A percentile compares a stretch with the other conserved stretches of the same genome.
phyloP scores from a whole-genome alignment of 257 asterid species.

The Solanum chmielewskii region DNA sequence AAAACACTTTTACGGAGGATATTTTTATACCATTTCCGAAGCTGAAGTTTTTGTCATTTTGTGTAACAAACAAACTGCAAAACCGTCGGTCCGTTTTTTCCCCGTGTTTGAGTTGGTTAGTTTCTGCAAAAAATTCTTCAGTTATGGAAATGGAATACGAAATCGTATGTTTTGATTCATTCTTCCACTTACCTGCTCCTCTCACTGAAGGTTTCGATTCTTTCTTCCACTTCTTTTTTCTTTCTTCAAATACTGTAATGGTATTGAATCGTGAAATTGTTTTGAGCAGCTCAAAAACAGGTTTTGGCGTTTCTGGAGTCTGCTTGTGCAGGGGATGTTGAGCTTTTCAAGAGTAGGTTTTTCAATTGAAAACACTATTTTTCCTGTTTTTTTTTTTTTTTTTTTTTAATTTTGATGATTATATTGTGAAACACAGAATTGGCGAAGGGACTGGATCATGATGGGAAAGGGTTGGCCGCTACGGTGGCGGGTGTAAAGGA shows the following conservation, averaged over 20 bases:
- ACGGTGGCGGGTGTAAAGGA: slow-evolving; percentile 68
- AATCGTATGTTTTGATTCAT: neutral
- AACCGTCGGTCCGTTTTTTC: neutral
- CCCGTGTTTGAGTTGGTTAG: neutral
- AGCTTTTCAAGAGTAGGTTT: slow-evolving; percentile 53
- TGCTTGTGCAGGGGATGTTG: slow-evolving; percentile 55
- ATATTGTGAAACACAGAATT: slow-evolving; percentile 25
- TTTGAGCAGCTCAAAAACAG: slow-evolving; percentile 49
- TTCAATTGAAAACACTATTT: neutral
- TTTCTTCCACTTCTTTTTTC: neutral
- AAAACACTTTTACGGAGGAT: no score
- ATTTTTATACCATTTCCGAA: no score
- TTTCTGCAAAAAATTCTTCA: neutral
- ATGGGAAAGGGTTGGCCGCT: slow-evolving; percentile 62
- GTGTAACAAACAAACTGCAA: neutral
- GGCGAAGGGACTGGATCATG: slow-evolving; percentile 60
- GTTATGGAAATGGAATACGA: slow-evolving; percentile 19
- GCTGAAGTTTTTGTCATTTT: neutral
- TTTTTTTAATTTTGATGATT: neutral
- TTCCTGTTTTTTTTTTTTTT: neutral
- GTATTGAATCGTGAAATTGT: neutral
- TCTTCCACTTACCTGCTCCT: slow-evolving; percentile 1
- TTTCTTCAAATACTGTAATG: neutral
- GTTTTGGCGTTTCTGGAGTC: slow-evolving; percentile 56
- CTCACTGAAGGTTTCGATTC: slow-evolving; percentile 48